phyloP scores from a whole-genome alignment of 257 asterid genomes.

The Solanum clarkiae region DNA sequence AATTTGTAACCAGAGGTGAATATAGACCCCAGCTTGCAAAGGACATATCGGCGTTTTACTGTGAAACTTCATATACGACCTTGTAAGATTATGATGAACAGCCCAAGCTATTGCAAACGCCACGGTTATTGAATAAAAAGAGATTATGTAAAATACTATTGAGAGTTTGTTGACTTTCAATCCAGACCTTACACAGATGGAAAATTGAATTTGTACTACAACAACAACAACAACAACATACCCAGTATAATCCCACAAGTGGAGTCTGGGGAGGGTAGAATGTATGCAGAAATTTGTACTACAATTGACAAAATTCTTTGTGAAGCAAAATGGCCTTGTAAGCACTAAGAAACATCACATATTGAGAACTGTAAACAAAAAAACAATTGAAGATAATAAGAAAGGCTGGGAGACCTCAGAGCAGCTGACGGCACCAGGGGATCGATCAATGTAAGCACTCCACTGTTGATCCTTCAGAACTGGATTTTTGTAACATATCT shows the following conservation, averaged over 20 bases:
- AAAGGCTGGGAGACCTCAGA: constrained; percentile 43
- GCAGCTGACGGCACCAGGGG: constrained; percentile 88
- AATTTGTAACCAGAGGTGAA: neutral
- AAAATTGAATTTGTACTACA: neutral
- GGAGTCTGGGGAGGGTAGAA: too few relatives aligned
- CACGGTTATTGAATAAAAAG: neutral
- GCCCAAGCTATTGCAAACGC: neutral
- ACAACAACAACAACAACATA: neutral
- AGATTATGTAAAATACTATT: neutral
- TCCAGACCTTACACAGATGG: neutral
- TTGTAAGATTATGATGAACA: neutral
- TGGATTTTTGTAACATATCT: constrained; percentile 90
- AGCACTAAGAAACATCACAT: neutral
- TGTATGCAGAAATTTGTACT: neutral
- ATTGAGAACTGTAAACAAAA: neutral
- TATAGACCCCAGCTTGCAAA: neutral
- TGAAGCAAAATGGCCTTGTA: neutral
- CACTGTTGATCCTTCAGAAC: constrained; percentile 83
- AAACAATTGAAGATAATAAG: neutral
- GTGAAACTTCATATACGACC: neutral
- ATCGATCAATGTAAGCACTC: constrained; percentile 95
- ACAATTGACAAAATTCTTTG: neutral
- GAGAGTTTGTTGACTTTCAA: neutral
- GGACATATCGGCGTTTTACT: neutral
- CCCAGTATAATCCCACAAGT: too few relatives aligned